A percentile compares a stretch with the other conserved stretches of the same genome.
Evolutionary conservation across 805 yeast genomes (phyloP).

Genomic region (Geotrichum ghanense): DNA sequence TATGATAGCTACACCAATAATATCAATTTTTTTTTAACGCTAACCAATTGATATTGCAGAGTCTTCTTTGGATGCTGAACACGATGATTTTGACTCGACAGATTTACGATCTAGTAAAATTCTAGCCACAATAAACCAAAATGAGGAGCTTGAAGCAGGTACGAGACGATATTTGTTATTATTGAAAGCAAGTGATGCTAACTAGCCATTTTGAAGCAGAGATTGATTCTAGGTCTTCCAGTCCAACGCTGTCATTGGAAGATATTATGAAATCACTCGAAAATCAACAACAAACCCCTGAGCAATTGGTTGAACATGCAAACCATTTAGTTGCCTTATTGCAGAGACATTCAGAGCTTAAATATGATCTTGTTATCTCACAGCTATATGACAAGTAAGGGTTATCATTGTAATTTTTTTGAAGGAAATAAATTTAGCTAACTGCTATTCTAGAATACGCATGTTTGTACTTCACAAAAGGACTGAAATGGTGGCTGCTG

Average conservation of each 20-base stretch:
- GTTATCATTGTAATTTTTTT: neutral
- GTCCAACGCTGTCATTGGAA: slow-evolving; percentile 53
- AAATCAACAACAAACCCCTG: slow-evolving; percentile 38
- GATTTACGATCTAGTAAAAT: neutral
- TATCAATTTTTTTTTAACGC: no score
- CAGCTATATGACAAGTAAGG: slow-evolving; percentile 20
- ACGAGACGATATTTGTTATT: no score
- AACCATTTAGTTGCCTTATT: slow-evolving; percentile 54
- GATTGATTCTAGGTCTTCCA: slow-evolving; percentile 13
- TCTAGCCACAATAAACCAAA: slow-evolving; percentile 2
- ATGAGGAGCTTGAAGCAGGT: slow-evolving; percentile 8
- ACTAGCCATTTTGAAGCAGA: no score
- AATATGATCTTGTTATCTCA: slow-evolving; percentile 43
- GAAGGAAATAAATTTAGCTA: no score
- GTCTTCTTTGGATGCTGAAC: neutral
- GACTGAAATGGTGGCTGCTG: slow-evolving; percentile 59
- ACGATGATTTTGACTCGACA: slow-evolving; percentile 2
- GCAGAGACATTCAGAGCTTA: slow-evolving; percentile 45
- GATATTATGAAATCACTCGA: slow-evolving; percentile 50
- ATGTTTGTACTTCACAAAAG: slow-evolving; percentile 45
- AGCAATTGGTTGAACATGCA: slow-evolving; percentile 43
- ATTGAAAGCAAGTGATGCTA: no score
- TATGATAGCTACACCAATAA: neutral
- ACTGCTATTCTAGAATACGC: slow-evolving; percentile 38
- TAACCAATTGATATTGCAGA: no score